Conservation (phyloP, 108 stramenopile genomes). For the Skeletonema marinoi region DNA sequence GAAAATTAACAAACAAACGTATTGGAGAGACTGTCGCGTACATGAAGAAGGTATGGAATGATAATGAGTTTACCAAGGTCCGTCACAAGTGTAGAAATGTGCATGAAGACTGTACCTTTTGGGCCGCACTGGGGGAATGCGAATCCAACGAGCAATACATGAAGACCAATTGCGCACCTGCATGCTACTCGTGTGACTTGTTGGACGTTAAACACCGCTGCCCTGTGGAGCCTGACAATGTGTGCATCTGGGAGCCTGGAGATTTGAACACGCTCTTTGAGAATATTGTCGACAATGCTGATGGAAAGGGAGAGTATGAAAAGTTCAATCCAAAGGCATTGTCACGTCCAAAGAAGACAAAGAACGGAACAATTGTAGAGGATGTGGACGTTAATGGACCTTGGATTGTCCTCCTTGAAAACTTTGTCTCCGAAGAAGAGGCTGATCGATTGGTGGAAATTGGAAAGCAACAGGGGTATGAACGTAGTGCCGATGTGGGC, state of each 20-base stretch:
- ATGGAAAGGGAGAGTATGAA: slow-evolving; percentile 22
- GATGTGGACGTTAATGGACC: slow-evolving; percentile 57
- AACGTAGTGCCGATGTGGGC: slow-evolving; percentile 86
- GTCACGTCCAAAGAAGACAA: slow-evolving; percentile 51
- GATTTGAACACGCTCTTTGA: slow-evolving; percentile 74
- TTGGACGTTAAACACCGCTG: slow-evolving; percentile 58
- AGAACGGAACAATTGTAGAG: slow-evolving; percentile 39
- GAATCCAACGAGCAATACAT: slow-evolving; percentile 53
- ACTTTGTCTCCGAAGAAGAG: slow-evolving; percentile 82
- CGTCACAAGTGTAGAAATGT: slow-evolving; percentile 55
- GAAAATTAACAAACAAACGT: slow-evolving; percentile 3
- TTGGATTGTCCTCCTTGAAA: slow-evolving; percentile 87
- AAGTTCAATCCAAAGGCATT: slow-evolving; percentile 61
- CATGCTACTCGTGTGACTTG: slow-evolving; percentile 70
- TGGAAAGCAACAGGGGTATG: slow-evolving; percentile 63
- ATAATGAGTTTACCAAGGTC: slow-evolving; percentile 14
- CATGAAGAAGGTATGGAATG: slow-evolving; percentile 33
- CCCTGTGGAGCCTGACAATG: slow-evolving; percentile 58
- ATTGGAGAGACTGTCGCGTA: slow-evolving; percentile 30
- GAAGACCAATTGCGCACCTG: slow-evolving; percentile 67
- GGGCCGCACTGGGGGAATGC: slow-evolving; percentile 65
- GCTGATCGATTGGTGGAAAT: slow-evolving; percentile 70
- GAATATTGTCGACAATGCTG: slow-evolving; percentile 50
- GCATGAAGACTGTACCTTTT: slow-evolving; percentile 52
- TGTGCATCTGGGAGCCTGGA: slow-evolving; percentile 59